Evolutionary conservation across 352 stramenopile genomes (phyloP).

Genomic region (Phytophthora chlamydospora): DNA sequence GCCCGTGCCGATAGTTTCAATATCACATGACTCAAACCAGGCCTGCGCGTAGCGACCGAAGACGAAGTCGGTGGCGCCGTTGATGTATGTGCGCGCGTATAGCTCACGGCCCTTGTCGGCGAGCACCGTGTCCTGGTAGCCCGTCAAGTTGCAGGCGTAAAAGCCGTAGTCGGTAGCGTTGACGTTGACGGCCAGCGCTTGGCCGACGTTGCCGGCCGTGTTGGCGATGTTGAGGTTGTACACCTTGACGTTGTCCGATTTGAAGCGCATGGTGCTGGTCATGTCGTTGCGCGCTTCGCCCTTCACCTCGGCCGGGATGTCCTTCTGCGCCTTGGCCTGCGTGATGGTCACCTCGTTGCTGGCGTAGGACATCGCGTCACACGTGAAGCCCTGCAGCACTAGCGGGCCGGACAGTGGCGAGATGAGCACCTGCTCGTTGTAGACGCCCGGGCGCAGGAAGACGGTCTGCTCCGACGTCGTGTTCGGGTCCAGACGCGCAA

Average conservation of each 20-base stretch:
- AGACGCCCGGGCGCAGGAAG: slow-evolving; percentile 30
- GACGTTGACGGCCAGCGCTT: slow-evolving; percentile 32
- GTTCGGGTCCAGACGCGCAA: slow-evolving; percentile 16
- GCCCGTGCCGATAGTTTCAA: slow-evolving; percentile 31
- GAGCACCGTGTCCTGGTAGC: slow-evolving; percentile 29
- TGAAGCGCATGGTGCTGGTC: slow-evolving; percentile 32
- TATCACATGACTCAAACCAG: slow-evolving; percentile 36
- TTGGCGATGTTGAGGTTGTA: slow-evolving; percentile 41
- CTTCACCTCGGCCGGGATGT: slow-evolving; percentile 30
- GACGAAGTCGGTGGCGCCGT: slow-evolving; percentile 32
- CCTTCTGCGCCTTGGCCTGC: slow-evolving; percentile 31
- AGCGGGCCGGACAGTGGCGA: slow-evolving; percentile 23
- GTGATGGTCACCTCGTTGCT: slow-evolving; percentile 33
- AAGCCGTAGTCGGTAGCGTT: slow-evolving; percentile 36
- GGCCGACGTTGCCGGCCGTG: slow-evolving; percentile 29
- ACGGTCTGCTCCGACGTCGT: slow-evolving; percentile 31
- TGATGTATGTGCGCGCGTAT: slow-evolving; percentile 31
- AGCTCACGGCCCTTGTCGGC: slow-evolving; percentile 32
- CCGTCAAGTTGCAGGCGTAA: slow-evolving; percentile 32
- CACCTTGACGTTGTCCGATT: slow-evolving; percentile 35
- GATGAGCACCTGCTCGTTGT: slow-evolving; percentile 30
- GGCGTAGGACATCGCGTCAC: slow-evolving; percentile 27
- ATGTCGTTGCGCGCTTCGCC: slow-evolving; percentile 27
- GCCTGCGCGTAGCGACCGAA: slow-evolving; percentile 25
- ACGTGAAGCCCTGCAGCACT: slow-evolving; percentile 31